Evolutionary conservation across 805 yeast genomes (phyloP).

Genomic region (Metschnikowia orientalis): DNA sequence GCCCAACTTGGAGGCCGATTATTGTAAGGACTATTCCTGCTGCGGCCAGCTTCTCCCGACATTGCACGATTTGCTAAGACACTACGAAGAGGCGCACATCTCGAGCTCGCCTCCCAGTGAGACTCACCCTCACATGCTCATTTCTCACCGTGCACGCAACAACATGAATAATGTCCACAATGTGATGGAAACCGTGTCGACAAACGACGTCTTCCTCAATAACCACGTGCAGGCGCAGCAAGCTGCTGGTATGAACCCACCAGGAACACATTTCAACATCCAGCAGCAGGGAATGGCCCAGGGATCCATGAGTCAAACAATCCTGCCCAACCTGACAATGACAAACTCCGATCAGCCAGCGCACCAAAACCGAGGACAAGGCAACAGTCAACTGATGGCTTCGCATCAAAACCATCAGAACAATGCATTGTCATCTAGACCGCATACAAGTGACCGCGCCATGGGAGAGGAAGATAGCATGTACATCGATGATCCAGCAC

Average conservation of each 20-base stretch:
- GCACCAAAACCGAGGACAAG: constrained; percentile 5
- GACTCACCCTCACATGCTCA: constrained; percentile 26
- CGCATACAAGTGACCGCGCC: constrained; percentile 20
- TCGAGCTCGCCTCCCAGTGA: constrained; percentile 47
- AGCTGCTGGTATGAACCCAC: constrained; percentile 17
- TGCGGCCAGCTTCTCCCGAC: constrained; percentile 93
- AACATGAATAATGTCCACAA: constrained; percentile 46
- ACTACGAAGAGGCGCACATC: constrained; percentile 95
- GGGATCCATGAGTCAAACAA: constrained; percentile 13
- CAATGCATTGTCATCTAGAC: constrained; percentile 3
- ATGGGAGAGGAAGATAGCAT: constrained; percentile 48
- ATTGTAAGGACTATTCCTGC: constrained; percentile 94
- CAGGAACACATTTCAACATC: constrained; percentile 21
- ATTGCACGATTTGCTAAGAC: constrained; percentile 86
- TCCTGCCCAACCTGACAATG: constrained; percentile 17
- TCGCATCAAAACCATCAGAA: constrained; percentile 5
- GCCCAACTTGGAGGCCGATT: constrained; percentile 91
- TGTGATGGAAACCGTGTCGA: constrained; percentile 81
- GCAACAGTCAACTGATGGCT: constrained; percentile 9
- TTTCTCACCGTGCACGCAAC: constrained; percentile 30
- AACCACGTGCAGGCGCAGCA: constrained; percentile 27
- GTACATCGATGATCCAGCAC: constrained; percentile 95
- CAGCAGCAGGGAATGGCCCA: constrained; percentile 23
- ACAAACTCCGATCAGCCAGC: constrained; percentile 6
- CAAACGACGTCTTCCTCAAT: constrained; percentile 83